These are phyloP conservation scores for Podospora fimiseda DNA, from an alignment of 495 filamentous ascomycete species.

Conservation along the genomic window DNA sequence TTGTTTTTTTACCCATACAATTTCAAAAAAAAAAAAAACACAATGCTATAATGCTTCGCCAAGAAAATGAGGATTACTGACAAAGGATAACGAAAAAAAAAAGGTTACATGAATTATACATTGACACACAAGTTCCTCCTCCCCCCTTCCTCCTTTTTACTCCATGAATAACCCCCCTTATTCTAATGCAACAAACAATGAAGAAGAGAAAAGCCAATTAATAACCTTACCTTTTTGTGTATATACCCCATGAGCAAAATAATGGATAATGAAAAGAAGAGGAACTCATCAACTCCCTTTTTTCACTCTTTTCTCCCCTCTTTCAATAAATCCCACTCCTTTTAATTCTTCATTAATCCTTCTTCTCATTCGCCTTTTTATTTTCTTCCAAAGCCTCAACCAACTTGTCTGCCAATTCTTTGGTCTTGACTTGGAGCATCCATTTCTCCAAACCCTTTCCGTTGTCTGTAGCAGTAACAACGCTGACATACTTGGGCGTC, in stretches of 20 bases:
- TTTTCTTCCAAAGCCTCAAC: slow-evolving; percentile 42
- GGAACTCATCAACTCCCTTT: not conserved
- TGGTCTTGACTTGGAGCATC: slow-evolving; percentile 57
- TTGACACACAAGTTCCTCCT: too few species aligned
- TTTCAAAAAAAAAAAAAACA: too few species aligned
- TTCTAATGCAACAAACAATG: slow-evolving; percentile 11
- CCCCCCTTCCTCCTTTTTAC: too few species aligned
- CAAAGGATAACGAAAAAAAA: too few species aligned
- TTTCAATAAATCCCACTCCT: not conserved
- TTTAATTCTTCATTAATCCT: slow-evolving; percentile 6
- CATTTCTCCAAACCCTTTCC: slow-evolving; percentile 52
- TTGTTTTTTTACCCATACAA: too few species aligned
- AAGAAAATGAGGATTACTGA: too few species aligned
- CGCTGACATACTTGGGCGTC: slow-evolving; percentile 49
- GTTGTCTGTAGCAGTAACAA: slow-evolving; percentile 46
- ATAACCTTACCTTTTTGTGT: slow-evolving; percentile 18
- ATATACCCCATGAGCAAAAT: not conserved
- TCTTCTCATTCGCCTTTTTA: slow-evolving; percentile 42
- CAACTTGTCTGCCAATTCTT: slow-evolving; percentile 38
- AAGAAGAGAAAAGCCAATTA: slow-evolving; percentile 11
- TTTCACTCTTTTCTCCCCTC: not conserved
- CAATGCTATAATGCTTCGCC: too few species aligned
- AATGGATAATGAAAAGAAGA: not conserved
- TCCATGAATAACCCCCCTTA: too few species aligned
- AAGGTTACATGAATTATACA: too few species aligned